phyloP scores from a whole-genome alignment of 805 yeast genomes.

The Yarrowia hollandica region DNA sequence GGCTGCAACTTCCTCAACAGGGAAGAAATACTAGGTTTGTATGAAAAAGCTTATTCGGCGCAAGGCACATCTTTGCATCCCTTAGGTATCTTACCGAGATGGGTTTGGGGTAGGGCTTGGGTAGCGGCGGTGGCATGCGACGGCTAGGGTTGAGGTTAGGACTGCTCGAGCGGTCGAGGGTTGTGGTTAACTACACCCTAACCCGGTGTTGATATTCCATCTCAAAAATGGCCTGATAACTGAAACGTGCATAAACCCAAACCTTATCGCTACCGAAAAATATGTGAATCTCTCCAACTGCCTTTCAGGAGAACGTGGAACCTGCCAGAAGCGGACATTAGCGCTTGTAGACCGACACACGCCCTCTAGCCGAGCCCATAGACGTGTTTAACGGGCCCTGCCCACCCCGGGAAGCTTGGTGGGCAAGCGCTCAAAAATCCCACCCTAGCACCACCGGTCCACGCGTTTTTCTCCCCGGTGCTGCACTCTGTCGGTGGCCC shows the following conservation, averaged over 20 bases:
- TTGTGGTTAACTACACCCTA: too few species aligned
- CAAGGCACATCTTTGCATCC: slow-evolving; percentile 12
- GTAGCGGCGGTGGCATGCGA: too few species aligned
- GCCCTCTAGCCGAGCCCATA: too few species aligned
- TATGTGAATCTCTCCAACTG: not conserved
- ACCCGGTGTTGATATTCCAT: not conserved
- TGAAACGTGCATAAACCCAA: slow-evolving; percentile 7
- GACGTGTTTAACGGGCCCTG: too few species aligned
- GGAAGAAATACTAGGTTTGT: not conserved
- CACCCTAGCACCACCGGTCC: too few species aligned
- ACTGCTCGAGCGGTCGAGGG: too few species aligned
- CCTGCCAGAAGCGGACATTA: not conserved
- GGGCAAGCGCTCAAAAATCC: not conserved
- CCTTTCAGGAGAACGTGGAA: not conserved
- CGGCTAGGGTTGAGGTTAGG: too few species aligned
- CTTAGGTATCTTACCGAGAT: slow-evolving; percentile 7
- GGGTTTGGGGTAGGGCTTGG: too few species aligned
- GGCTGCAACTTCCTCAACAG: slow-evolving; percentile 6
- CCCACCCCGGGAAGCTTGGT: not conserved
- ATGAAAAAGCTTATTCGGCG: not conserved
- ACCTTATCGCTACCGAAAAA: slow-evolving; percentile 17
- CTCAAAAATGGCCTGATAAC: slow-evolving; percentile 23
- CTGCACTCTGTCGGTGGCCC: too few species aligned
- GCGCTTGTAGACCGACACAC: too few species aligned
- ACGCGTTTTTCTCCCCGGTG: too few species aligned